phyloP scores from a whole-genome alignment of 2,329 filamentous ascomycete genomes.

The Xylaria digitata region DNA sequence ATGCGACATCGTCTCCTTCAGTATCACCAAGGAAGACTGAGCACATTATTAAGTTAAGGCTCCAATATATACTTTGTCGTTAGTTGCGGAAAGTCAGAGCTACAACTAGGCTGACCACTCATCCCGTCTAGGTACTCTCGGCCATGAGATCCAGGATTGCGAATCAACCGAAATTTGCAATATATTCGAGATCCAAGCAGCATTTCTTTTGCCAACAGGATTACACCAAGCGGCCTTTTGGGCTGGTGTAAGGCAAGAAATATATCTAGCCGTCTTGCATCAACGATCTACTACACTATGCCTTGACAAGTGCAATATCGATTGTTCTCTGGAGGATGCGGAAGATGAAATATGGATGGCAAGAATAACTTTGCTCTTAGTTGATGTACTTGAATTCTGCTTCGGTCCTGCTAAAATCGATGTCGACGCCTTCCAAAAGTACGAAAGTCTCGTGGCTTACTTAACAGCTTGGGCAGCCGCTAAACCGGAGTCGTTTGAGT shows the following conservation, averaged over 20 bases:
- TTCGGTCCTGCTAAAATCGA: constrained; percentile 2
- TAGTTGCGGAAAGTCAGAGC: too few species aligned
- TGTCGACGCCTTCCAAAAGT: not conserved
- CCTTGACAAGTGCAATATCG: constrained; percentile 7
- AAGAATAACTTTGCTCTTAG: constrained; percentile 15
- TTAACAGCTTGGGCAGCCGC: constrained; percentile 1
- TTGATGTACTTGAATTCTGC: constrained; percentile 19
- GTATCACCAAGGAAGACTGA: too few species aligned
- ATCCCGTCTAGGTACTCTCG: not conserved
- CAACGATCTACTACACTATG: constrained; percentile 6
- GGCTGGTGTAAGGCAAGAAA: constrained; percentile 12
- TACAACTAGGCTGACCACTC: constrained; percentile 1
- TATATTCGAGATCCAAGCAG: constrained; percentile 4
- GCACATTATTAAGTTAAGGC: too few species aligned
- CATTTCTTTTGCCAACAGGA: constrained; percentile 4
- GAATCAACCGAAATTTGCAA: not conserved
- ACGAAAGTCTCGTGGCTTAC: constrained; percentile 5
- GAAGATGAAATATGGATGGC: constrained; percentile 19
- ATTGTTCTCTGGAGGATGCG: constrained; percentile 9
- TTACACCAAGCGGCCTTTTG: constrained; percentile 17
- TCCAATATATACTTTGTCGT: too few species aligned
- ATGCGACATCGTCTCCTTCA: too few species aligned
- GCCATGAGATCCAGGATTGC: not conserved
- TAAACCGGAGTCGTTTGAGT: constrained; percentile 10
- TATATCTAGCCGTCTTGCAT: constrained; percentile 11